A percentile compares a stretch with the other conserved stretches of the same genome.
Conservation (phyloP, 495 filamentous ascomycete genomes). For the Aspergillus steynii region DNA sequence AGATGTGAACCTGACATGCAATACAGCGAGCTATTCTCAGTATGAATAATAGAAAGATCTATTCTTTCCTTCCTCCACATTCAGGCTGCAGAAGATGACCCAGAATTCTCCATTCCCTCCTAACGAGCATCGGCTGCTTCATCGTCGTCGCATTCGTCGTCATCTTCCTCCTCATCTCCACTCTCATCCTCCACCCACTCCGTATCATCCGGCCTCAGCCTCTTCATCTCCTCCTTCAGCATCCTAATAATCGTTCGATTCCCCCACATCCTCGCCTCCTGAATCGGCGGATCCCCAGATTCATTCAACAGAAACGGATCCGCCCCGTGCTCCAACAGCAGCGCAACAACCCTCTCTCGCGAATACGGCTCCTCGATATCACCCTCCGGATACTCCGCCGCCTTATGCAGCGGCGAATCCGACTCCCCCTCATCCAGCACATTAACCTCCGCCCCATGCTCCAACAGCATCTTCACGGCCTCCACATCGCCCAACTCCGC, state of each 20-base stretch:
- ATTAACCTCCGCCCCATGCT: background rate
- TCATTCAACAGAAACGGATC: background rate
- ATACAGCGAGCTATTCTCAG: no score
- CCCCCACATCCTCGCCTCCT: background rate
- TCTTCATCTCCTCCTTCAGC: background rate
- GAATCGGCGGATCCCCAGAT: background rate
- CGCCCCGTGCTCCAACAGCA: background rate
- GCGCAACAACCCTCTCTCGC: background rate
- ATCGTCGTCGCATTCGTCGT: background rate
- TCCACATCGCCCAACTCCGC: background rate
- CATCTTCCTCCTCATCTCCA: background rate
- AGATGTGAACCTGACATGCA: no score
- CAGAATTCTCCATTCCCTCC: no score
- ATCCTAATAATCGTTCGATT: background rate
- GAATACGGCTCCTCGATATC: background rate
- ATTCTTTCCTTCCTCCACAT: no score
- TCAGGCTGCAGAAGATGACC: no score
- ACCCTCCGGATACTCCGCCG: background rate
- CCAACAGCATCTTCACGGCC: background rate
- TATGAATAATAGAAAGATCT: no score
- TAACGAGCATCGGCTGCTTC: background rate
- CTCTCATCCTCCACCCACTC: background rate
- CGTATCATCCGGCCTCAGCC: background rate
- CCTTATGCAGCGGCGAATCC: background rate
- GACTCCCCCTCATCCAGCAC: background rate